These are phyloP conservation scores for Sugiyamaella qingdaonensis DNA, from an alignment of 805 yeast species.

Conservation along the genomic window DNA sequence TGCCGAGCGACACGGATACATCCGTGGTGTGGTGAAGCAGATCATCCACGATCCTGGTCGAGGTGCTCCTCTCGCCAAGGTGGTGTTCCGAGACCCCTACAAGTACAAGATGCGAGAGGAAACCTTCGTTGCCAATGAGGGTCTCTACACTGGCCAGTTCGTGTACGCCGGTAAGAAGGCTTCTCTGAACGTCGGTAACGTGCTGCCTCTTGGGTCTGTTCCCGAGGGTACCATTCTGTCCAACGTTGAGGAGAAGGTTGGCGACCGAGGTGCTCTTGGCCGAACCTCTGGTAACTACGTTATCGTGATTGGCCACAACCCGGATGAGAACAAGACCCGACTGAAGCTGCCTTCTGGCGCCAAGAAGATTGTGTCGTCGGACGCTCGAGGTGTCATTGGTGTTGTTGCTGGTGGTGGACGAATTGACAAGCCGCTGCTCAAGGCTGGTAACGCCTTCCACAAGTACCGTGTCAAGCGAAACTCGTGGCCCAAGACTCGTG, in stretches of 20 bases:
- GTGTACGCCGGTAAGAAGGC: slow-evolving; percentile 99
- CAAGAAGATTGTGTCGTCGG: slow-evolving; percentile 91
- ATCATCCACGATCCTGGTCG: slow-evolving; percentile 99
- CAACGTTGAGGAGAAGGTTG: slow-evolving; percentile 97
- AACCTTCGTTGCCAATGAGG: slow-evolving; percentile 98
- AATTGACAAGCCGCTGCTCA: slow-evolving; percentile 98
- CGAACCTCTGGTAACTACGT: slow-evolving; percentile 99
- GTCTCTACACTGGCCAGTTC: slow-evolving; percentile 99
- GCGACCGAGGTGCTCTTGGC: slow-evolving; percentile 99
- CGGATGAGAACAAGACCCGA: slow-evolving; percentile 98
- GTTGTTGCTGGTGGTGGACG: slow-evolving; percentile 99
- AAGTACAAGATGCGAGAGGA: slow-evolving; percentile 96
- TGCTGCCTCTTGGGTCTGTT: slow-evolving; percentile 91
- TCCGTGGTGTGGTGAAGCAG: slow-evolving; percentile 98
- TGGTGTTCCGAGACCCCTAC: slow-evolving; percentile 99
- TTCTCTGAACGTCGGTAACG: slow-evolving; percentile 88
- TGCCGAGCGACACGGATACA: slow-evolving; percentile 99
- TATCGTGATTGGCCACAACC: slow-evolving; percentile 98
- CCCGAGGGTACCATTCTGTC: slow-evolving; percentile 99
- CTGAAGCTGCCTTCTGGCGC: slow-evolving; percentile 99
- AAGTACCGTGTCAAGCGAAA: slow-evolving; percentile 98
- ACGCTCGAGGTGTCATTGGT: slow-evolving; percentile 99
- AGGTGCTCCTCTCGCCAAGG: slow-evolving; percentile 99
- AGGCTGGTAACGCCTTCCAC: slow-evolving; percentile 99
- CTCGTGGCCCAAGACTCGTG: slow-evolving; percentile 99